Conservation (phyloP, 768 basidiomycete genomes). For the Pulveroboletus sp. region DNA sequence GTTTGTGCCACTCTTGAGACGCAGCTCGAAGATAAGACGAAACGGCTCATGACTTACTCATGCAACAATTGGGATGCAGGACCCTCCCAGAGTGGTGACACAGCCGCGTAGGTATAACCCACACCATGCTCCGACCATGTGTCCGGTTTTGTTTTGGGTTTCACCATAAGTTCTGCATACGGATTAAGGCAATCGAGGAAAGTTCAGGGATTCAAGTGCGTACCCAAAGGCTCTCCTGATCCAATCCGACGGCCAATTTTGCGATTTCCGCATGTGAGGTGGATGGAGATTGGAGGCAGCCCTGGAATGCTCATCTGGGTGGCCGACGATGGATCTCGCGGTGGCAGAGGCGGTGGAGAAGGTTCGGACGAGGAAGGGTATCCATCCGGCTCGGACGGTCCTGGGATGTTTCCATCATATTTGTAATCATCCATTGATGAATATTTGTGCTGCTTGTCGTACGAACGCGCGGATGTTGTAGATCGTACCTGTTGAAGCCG, state of each 20-base stretch:
- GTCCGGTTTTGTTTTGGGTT: not conserved
- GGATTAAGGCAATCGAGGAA: no score
- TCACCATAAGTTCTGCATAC: no score
- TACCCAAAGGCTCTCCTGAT: no score
- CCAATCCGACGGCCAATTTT: conserved; percentile 8
- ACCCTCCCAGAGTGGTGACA: conserved; percentile 2
- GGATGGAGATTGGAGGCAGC: conserved; percentile 4
- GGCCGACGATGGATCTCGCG: not conserved
- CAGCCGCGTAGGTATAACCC: conserved; percentile 10
- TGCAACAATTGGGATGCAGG: not conserved
- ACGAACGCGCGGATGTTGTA: not conserved
- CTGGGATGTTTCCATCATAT: not conserved
- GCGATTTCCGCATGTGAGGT: conserved; percentile 6
- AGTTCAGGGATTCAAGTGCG: no score
- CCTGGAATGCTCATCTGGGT: not conserved
- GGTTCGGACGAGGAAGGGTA: not conserved
- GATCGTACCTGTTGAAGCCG: conserved; percentile 3
- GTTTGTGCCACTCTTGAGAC: no score
- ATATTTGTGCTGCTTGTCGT: not conserved
- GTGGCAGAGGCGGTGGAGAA: conserved; percentile 4
- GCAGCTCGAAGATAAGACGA: no score
- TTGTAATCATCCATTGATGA: not conserved
- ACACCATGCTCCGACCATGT: conserved; percentile 18
- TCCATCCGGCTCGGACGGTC: no score
- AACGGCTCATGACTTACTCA: conserved; percentile 4